Evolutionary conservation across 1,139 yeast genomes (phyloP).

Genomic region (Sugiyamaella castrensis): DNA sequence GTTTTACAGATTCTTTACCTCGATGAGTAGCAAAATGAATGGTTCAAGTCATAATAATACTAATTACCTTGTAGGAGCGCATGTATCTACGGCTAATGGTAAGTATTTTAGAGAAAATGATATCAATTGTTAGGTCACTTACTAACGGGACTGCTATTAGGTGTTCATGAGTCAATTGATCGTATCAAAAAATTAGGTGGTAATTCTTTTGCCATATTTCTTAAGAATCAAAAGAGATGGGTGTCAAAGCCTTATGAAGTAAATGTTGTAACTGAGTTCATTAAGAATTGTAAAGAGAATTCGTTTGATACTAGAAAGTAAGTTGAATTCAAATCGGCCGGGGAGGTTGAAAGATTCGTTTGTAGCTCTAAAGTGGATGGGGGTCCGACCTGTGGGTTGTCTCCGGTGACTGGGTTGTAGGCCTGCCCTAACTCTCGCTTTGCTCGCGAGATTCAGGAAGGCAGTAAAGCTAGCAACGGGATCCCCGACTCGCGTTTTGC

Average conservation of each 20-base stretch:
- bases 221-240: slow-evolving; percentile 92
- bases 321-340: background rate
- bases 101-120: slow-evolving; percentile 8
- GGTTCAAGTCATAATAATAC: background rate
- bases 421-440: no score
- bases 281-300: slow-evolving; percentile 54
- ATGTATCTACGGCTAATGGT: slow-evolving; percentile 39
- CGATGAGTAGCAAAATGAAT: background rate
- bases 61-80: slow-evolving; percentile 36
- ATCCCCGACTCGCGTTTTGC: no score
- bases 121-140: background rate
- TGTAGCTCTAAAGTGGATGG: no score
- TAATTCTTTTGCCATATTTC: slow-evolving; percentile 84
- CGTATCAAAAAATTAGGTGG: slow-evolving; percentile 30
- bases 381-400: no score
- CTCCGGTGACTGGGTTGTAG: no score
- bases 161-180: slow-evolving; percentile 64
- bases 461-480: no score
- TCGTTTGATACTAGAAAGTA: slow-evolving; percentile 64
- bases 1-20: background rate
- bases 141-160: slow-evolving; percentile 24
- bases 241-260: slow-evolving; percentile 69
- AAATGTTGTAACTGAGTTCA: slow-evolving; percentile 67
- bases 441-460: no score
- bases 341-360: background rate